A percentile compares a stretch with the other conserved stretches of the same genome.
These are phyloP conservation scores for Hypsizygus ulmarius DNA, from an alignment of 1,284 basidiomycete genomes.

Conservation along the genomic window DNA sequence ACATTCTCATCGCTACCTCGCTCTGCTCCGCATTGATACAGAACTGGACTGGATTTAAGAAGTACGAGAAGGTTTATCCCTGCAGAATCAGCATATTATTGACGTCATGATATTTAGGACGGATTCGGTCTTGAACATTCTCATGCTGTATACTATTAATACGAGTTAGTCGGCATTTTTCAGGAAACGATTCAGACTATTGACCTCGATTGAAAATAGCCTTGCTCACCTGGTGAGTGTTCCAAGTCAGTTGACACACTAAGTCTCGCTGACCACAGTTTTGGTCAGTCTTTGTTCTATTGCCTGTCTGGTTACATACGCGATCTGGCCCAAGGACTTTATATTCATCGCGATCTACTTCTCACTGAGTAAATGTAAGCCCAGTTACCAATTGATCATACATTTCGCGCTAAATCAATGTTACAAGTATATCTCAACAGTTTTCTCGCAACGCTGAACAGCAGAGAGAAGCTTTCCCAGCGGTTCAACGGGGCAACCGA, in stretches of 20 bases:
- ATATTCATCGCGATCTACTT: conserved; percentile 29
- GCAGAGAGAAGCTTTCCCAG: too few species aligned
- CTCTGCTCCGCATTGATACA: conserved; percentile 16
- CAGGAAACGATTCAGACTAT: background rate
- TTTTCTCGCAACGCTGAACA: too few species aligned
- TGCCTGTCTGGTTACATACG: conserved; percentile 28
- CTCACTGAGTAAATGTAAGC: conserved; percentile 26
- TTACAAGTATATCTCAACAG: too few species aligned
- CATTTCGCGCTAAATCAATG: background rate
- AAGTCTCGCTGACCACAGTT: background rate
- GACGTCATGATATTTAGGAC: conserved; percentile 14
- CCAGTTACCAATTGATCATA: too few species aligned
- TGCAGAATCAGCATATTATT: background rate
- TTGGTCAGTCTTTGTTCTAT: conserved; percentile 17
- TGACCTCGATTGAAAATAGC: background rate
- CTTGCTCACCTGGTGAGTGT: conserved; percentile 5
- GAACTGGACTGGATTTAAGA: conserved; percentile 20
- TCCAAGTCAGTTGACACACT: background rate
- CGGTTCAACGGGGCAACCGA: too few species aligned
- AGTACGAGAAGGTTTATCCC: conserved; percentile 3
- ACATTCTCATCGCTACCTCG: conserved; percentile 20
- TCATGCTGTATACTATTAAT: conserved; percentile 29
- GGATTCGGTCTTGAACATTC: conserved; percentile 23
- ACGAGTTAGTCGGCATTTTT: conserved; percentile 21
- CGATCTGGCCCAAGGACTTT: conserved; percentile 25